Conservation (phyloP, 179 eudicot species). For the Vitellaria paradoxa region DNA sequence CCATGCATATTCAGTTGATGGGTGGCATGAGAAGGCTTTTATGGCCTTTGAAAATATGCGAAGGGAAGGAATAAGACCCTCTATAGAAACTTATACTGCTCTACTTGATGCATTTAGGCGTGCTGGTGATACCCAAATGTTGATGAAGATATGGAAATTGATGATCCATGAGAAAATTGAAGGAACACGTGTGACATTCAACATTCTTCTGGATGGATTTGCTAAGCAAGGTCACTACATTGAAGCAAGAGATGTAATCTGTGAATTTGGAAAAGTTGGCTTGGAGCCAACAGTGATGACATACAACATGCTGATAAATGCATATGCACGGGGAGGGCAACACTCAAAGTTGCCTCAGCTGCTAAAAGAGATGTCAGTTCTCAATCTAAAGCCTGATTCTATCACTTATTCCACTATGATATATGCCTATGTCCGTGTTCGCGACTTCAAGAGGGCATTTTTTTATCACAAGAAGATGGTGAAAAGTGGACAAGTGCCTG, state of each 20-base stretch:
- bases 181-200: constrained; percentile 85
- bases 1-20: constrained; percentile 74
- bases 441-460: constrained; percentile 89
- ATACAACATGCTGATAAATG: constrained; percentile 92
- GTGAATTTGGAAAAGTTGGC: constrained; percentile 79
- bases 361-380: constrained; percentile 73
- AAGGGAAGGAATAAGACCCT: constrained; percentile 71
- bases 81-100: constrained; percentile 87
- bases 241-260: constrained; percentile 84
- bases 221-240: constrained; percentile 86
- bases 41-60: constrained; percentile 64
- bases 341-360: constrained; percentile 74
- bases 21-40: constrained; percentile 94
- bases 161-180: constrained; percentile 69
- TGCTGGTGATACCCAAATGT: constrained; percentile 73
- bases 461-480: constrained; percentile 89
- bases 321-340: constrained; percentile 92
- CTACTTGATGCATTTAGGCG: constrained; percentile 87
- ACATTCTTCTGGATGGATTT: constrained; percentile 85
- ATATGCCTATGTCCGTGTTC: constrained; percentile 79
- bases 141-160: constrained; percentile 83
- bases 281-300: constrained; percentile 85
- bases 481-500: constrained; percentile 81
- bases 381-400: constrained; percentile 78
- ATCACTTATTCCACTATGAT: constrained; percentile 84